A percentile compares a stretch with the other conserved stretches of the same genome.
Evolutionary conservation across 2,329 filamentous ascomycete genomes (phyloP).

Genomic region (Escovopsis sp.): DNA sequence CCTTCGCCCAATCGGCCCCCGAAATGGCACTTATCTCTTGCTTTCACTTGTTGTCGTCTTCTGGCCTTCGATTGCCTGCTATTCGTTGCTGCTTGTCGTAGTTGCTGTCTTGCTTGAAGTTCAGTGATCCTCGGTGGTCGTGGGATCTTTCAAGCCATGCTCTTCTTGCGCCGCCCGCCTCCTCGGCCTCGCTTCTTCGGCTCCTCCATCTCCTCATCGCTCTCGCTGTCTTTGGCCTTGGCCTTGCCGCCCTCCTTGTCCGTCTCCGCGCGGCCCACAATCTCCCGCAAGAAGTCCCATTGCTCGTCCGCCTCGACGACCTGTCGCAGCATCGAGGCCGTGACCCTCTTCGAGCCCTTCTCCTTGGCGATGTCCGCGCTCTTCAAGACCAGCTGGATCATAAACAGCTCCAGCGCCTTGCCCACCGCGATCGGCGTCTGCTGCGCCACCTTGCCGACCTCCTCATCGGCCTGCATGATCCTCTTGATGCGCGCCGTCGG

Average conservation of each 20-base stretch:
- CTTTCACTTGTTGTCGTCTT: background rate
- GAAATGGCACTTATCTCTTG: no score
- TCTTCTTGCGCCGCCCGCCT: constrained; percentile 38
- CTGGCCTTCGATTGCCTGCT: no score
- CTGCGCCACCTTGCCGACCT: constrained; percentile 95
- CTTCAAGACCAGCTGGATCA: constrained; percentile 85
- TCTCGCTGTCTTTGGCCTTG: constrained; percentile 37
- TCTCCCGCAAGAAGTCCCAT: constrained; percentile 86
- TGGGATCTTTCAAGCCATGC: constrained; percentile 10
- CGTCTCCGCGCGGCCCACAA: constrained; percentile 66
- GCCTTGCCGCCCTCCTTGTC: constrained; percentile 31
- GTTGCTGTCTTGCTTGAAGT: background rate
- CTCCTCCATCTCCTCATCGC: constrained; percentile 32
- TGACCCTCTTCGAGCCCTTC: constrained; percentile 77
- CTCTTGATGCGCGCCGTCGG: constrained; percentile 95
- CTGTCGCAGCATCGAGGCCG: constrained; percentile 79
- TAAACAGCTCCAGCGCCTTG: constrained; percentile 93
- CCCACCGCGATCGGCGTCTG: constrained; percentile 92
- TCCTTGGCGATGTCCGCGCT: constrained; percentile 71
- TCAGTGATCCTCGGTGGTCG: no score
- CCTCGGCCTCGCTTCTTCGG: constrained; percentile 32
- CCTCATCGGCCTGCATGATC: constrained; percentile 98
- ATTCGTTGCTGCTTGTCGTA: no score
- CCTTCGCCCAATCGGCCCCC: no score
- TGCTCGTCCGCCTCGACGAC: constrained; percentile 80